These are phyloP conservation scores for Microascus cirrosus DNA, from an alignment of 2,329 filamentous ascomycete genomes.

Conservation along the genomic window DNA sequence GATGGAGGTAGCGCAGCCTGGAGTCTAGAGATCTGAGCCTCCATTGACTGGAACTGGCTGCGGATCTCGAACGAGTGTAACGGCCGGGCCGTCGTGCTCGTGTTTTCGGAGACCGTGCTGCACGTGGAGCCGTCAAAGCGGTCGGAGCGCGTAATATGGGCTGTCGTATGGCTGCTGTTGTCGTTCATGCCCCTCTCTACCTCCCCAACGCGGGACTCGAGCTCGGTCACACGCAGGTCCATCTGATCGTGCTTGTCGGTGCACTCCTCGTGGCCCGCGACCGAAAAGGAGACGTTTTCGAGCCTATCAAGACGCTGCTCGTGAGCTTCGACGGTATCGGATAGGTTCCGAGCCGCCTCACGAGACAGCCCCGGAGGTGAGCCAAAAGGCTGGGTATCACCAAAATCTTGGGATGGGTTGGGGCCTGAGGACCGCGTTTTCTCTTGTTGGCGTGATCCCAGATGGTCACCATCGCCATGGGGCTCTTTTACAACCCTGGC, in stretches of 20 bases:
- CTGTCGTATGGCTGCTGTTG: conserved; percentile 26
- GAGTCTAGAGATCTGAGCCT: conserved; percentile 40
- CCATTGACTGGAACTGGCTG: conserved; percentile 36
- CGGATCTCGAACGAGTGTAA: conserved; percentile 33
- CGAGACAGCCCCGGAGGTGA: conserved; percentile 14
- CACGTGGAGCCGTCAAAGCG: conserved; percentile 30
- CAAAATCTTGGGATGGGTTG: conserved; percentile 5
- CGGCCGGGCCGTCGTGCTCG: conserved; percentile 26
- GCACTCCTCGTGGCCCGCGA: conserved; percentile 56
- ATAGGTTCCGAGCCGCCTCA: conserved; percentile 31
- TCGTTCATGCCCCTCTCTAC: conserved; percentile 43
- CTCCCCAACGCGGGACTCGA: conserved; percentile 54
- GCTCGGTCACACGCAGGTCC: conserved; percentile 57
- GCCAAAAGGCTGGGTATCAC: conserved; percentile 11
- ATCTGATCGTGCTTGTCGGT: conserved; percentile 55
- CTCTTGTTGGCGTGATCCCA: not conserved
- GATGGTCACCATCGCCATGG: not conserved
- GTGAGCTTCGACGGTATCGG: conserved; percentile 46
- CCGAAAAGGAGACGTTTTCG: conserved; percentile 60
- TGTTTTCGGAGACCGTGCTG: conserved; percentile 34
- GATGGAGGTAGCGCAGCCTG: conserved; percentile 51
- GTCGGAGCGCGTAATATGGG: conserved; percentile 18
- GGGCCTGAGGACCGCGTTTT: not conserved
- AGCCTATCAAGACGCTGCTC: conserved; percentile 55
- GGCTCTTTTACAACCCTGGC: conserved; percentile 1